Conservation (phyloP, 2,329 filamentous ascomycete genomes). For the Rugonectria rugulosa region DNA sequence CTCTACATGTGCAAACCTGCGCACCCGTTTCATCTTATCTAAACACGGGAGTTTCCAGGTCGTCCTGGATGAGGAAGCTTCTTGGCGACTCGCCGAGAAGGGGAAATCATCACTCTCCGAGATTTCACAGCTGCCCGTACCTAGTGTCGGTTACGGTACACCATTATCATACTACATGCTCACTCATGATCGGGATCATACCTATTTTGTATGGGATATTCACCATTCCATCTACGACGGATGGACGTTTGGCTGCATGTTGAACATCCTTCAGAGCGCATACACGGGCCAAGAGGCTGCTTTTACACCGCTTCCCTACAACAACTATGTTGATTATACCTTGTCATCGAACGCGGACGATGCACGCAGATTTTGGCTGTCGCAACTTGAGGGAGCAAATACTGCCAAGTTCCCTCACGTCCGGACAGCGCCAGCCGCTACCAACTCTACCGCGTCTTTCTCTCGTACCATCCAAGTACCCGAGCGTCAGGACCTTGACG, state of each 20-base stretch:
- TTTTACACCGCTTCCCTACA: neutral
- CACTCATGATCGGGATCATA: neutral
- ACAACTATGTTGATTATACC: neutral
- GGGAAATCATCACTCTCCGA: neutral
- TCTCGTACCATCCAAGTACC: neutral
- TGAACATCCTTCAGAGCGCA: neutral
- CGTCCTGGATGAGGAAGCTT: neutral
- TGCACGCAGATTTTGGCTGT: neutral
- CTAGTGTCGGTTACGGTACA: neutral
- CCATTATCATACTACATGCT: neutral
- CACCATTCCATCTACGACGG: conserved; percentile 5
- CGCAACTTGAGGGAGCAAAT: conserved; percentile 2
- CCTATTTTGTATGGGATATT: conserved; percentile 1
- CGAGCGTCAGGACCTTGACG: neutral
- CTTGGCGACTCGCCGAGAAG: neutral
- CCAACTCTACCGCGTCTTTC: neutral
- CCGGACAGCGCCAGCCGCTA: neutral
- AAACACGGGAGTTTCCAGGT: neutral
- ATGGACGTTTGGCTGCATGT: neutral
- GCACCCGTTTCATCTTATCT: neutral
- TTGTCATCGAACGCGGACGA: neutral
- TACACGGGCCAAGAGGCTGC: neutral
- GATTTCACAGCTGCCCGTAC: neutral
- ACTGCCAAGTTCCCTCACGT: neutral
- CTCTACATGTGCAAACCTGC: neutral